Evolutionary conservation across 2,329 filamentous ascomycete genomes (phyloP).

Genomic region (Paraphaeosphaeria sporulosa): DNA sequence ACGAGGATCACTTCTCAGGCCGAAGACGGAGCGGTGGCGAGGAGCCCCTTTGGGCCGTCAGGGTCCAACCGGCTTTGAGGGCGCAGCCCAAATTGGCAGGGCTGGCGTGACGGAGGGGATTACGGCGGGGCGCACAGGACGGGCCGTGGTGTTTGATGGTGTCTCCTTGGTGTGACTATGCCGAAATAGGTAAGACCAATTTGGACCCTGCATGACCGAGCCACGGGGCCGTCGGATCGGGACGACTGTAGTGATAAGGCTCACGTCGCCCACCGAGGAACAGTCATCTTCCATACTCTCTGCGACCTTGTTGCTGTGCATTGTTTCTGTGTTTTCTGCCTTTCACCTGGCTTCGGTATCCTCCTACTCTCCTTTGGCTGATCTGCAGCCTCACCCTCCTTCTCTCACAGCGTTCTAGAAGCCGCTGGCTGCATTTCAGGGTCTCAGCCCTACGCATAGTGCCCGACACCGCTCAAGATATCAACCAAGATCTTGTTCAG

Average conservation of each 20-base stretch:
- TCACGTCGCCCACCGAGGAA: background rate
- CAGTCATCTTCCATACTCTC: slow-evolving; percentile 12
- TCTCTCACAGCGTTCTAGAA: background rate
- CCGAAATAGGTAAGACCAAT: background rate
- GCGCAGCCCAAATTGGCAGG: background rate
- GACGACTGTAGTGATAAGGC: slow-evolving; percentile 12
- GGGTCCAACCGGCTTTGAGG: slow-evolving; percentile 10
- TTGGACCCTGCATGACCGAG: slow-evolving; percentile 17
- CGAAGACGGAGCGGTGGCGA: slow-evolving; percentile 11
- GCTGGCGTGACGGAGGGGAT: background rate
- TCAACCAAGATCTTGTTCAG: background rate
- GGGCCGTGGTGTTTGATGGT: slow-evolving; percentile 4
- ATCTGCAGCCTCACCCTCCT: background rate
- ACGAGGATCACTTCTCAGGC: slow-evolving; percentile 12
- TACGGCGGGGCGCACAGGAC: background rate
- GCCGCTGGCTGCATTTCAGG: slow-evolving; percentile 6
- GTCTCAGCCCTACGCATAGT: slow-evolving; percentile 9
- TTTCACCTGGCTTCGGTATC: background rate
- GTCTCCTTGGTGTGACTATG: background rate
- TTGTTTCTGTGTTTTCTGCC: background rate
- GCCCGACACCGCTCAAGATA: background rate
- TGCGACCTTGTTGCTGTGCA: background rate
- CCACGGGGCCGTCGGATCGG: slow-evolving; percentile 1
- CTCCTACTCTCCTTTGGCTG: background rate
- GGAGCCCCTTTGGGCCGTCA: slow-evolving; percentile 6